Evolutionary conservation across 176 grass and related monocot species (phyloP).

Genomic region (Coix lacrymajobi): DNA sequence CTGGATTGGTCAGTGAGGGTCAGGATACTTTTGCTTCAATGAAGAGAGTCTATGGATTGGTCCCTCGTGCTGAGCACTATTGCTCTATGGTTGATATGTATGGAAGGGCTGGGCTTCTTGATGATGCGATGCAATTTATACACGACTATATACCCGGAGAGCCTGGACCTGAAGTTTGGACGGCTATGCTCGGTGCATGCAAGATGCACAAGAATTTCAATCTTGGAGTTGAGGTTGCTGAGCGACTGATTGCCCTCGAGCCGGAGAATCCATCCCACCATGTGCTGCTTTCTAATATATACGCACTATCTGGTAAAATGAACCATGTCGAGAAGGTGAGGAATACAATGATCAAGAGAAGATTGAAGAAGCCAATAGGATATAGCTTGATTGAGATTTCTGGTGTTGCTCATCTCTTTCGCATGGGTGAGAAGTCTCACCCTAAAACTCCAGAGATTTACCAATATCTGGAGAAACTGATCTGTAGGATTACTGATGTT

Average conservation of each 20-base stretch:
- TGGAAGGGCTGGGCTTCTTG: slow-evolving; percentile 68
- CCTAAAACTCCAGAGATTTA: slow-evolving; percentile 48
- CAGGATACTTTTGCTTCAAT: slow-evolving; percentile 62
- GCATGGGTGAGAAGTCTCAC: slow-evolving; percentile 64
- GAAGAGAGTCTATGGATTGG: slow-evolving; percentile 55
- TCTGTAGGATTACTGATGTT: slow-evolving; percentile 44
- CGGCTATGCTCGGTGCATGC: slow-evolving; percentile 71
- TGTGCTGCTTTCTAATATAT: slow-evolving; percentile 76
- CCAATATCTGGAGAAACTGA: slow-evolving; percentile 47
- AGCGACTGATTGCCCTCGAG: slow-evolving; percentile 53
- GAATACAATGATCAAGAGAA: slow-evolving; percentile 48
- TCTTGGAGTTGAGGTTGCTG: slow-evolving; percentile 46
- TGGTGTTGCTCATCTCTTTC: slow-evolving; percentile 53
- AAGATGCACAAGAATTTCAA: slow-evolving; percentile 71
- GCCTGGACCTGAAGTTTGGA: slow-evolving; percentile 65
- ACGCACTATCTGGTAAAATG: slow-evolving; percentile 72
- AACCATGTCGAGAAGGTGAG: slow-evolving; percentile 62
- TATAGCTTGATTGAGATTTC: slow-evolving; percentile 75
- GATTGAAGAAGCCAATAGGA: slow-evolving; percentile 63
- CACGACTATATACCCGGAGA: slow-evolving; percentile 31
- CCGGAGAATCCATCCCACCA: slow-evolving; percentile 62
- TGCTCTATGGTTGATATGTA: slow-evolving; percentile 90
- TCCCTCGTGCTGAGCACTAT: slow-evolving; percentile 59
- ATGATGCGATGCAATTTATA: slow-evolving; percentile 67
- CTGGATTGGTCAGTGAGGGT: too few species aligned